These are phyloP conservation scores for Phytophthora foliorum DNA, from an alignment of 352 stramenopile species.

Conservation along the genomic window DNA sequence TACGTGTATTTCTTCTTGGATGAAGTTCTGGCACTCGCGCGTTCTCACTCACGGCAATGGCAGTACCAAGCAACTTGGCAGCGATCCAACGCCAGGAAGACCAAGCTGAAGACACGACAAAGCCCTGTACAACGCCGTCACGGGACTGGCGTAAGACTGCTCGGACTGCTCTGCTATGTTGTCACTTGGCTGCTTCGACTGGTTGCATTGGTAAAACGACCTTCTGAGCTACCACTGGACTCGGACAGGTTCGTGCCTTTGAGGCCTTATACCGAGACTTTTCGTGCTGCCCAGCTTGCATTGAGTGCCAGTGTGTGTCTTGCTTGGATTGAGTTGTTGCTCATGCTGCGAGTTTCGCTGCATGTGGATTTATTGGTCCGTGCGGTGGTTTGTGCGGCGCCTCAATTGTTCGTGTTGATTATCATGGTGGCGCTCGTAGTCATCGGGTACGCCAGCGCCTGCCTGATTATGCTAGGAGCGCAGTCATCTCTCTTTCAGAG, in stretches of 20 bases:
- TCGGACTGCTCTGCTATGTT: conserved; percentile 50
- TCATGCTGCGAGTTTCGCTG: conserved; percentile 51
- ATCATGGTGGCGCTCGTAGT: conserved; percentile 45
- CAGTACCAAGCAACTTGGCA: conserved; percentile 34
- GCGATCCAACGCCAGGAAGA: conserved; percentile 14
- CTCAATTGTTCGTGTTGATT: conserved; percentile 46
- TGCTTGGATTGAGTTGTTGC: conserved; percentile 51
- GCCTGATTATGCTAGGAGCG: conserved; percentile 48
- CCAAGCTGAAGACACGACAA: neutral
- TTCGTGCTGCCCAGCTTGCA: conserved; percentile 46
- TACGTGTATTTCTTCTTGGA: conserved; percentile 58
- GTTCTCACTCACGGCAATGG: conserved; percentile 28
- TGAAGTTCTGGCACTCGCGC: conserved; percentile 46
- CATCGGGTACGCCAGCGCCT: conserved; percentile 58
- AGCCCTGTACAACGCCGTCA: conserved; percentile 33
- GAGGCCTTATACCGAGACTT: conserved; percentile 49
- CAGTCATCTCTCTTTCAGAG: conserved; percentile 46
- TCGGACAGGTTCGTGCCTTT: conserved; percentile 45
- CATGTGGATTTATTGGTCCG: conserved; percentile 55
- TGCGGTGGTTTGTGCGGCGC: conserved; percentile 38
- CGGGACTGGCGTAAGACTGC: conserved; percentile 36
- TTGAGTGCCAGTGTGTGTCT: conserved; percentile 51
- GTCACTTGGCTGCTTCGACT: conserved; percentile 56
- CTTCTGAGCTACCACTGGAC: conserved; percentile 40
- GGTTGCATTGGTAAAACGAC: conserved; percentile 50